Evolutionary conservation across 495 filamentous ascomycete genomes (phyloP), one percentile per base, ranked within the genome.

Genomic region (Penicillium maclennaniae): DNA sequence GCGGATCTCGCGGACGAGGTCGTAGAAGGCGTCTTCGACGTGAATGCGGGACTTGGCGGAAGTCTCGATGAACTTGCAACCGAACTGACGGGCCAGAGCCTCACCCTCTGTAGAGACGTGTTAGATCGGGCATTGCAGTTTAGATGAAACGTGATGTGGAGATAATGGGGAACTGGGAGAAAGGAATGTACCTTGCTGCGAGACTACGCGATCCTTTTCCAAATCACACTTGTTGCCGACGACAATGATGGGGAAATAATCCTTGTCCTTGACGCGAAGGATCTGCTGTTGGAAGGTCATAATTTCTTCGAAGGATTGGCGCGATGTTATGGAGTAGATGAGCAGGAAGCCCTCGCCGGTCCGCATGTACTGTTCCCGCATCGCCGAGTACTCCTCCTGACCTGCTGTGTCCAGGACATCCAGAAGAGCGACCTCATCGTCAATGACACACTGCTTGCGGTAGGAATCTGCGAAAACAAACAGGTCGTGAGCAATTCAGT

Each of bases 171-270:
- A n/a, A 37, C 2, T 5, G 2, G 23, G 23, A 23, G 23, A 34
- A 34, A 7, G 27, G 27, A 7, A 76, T 82, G 47, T 80, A 97
- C 93, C 92, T 83, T 93, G 85, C 71, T 87, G 85, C 46, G 88
- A 84, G 53, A 98, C 93, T 58, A 89, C 87, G 54, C 93, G 81
- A 72, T 98, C 93, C 60, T 77, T 77, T 58, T 97, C 93, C 67
- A 98, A 76, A 87, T 98, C 93, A 70, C 92, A 96, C 80, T 98
- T 98, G 81, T 98, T 98, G 54, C 89, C 93, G n/a, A 97, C 95
- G 8, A 98, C 90, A 50, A 97, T 96, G 75, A 98, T 96, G 57
- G 93, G 93, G 77, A 98, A 97, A 68, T 95, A 93, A 66, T 98
- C 93, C 81, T 92, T 97, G 77, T 97, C 93, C 79, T 98, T 98